Conservation (phyloP, 208 protist species). For the Acanthamoeba culbertsoni region DNA sequence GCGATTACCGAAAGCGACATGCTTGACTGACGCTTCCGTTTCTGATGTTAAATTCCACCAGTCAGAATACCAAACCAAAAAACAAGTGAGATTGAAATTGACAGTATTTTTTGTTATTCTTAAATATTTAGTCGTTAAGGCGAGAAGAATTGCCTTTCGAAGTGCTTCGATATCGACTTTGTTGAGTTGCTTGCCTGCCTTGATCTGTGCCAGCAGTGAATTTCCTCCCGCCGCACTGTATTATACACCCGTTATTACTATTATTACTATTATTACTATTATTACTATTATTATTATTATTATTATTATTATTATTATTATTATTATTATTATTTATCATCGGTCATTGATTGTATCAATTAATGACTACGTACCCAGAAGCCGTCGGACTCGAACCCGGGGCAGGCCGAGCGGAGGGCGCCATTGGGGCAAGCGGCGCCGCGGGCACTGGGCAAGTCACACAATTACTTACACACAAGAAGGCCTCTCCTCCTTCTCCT, state of each 20-base stretch:
- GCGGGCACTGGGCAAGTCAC: not conserved
- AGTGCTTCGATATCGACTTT: conserved; percentile 42
- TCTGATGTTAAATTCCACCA: not conserved
- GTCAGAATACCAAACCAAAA: too few species aligned
- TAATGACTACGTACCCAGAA: not conserved
- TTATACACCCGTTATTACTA: too few species aligned
- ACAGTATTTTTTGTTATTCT: too few species aligned
- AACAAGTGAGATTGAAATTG: too few species aligned
- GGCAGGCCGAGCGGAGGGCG: not conserved
- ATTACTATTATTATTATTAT: too few species aligned
- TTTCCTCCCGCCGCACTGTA: not conserved
- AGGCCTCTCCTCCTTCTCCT: too few species aligned
- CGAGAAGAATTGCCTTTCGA: not conserved
- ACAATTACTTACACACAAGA: too few species aligned
- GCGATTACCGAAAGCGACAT: conserved; percentile 38
- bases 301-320: too few species aligned
- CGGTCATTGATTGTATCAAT: not conserved
- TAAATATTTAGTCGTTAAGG: too few species aligned
- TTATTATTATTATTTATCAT: not conserved
- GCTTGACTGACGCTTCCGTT: conserved; percentile 9
- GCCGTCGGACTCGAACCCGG: not conserved
- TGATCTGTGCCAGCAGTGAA: conserved; percentile 33
- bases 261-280: too few species aligned
- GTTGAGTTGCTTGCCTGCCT: conserved; percentile 56
- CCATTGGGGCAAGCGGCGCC: not conserved